phyloP scores from a whole-genome alignment of 129 eudicot genomes.

The Lactuca saligna region DNA sequence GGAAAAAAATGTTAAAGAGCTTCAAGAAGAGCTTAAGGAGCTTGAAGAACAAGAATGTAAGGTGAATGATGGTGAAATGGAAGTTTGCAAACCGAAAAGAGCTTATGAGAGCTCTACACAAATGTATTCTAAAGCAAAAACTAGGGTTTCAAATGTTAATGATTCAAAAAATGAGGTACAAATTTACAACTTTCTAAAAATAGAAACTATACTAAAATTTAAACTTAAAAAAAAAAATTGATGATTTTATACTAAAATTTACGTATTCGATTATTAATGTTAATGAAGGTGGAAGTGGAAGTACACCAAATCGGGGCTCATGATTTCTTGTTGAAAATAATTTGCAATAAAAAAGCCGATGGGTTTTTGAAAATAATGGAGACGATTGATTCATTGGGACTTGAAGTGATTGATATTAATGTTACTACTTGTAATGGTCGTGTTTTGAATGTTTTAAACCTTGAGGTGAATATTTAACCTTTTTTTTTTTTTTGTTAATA shows the following conservation, averaged over 20 bases:
- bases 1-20: constrained; percentile 32
- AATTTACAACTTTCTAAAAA: constrained; percentile 2
- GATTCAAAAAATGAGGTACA: constrained; percentile 38
- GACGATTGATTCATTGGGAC: constrained; percentile 46
- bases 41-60: constrained; percentile 36
- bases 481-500: not conserved
- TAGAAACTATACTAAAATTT: not conserved
- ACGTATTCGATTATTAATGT: not conserved
- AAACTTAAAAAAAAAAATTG: not conserved
- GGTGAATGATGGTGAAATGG: constrained; percentile 13
- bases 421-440: constrained; percentile 49
- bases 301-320: constrained; percentile 44
- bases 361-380: constrained; percentile 57
- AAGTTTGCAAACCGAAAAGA: constrained; percentile 19
- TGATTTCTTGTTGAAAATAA: constrained; percentile 46
- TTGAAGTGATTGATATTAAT: constrained; percentile 52
- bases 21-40: constrained; percentile 45
- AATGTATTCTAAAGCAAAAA: constrained; percentile 3
- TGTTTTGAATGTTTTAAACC: constrained; percentile 45
- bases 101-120: not conserved
- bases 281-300: constrained; percentile 55
- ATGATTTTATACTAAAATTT: not conserved
- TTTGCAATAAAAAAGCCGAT: constrained; percentile 39
- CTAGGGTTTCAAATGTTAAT: not conserved
- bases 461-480: constrained; percentile 42